Conservation (phyloP, 75 land plant species). For the Larix kaempferi region DNA sequence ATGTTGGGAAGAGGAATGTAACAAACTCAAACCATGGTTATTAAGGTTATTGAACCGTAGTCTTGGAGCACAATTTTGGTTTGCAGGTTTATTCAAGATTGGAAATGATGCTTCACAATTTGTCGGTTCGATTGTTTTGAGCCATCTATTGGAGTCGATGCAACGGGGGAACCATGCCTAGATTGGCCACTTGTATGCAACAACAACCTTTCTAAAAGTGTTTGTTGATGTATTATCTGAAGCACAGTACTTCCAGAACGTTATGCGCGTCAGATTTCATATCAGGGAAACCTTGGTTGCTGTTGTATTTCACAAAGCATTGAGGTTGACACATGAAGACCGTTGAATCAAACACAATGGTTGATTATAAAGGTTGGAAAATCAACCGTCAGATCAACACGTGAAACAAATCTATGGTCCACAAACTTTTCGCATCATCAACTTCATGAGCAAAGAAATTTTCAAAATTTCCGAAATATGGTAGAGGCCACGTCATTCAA, state of each 20-base stretch:
- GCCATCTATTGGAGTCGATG: slow-evolving; percentile 79
- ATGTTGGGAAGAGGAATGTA: slow-evolving; percentile 71
- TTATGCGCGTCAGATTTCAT: slow-evolving; percentile 91
- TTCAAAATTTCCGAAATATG: no score
- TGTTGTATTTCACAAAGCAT: no score
- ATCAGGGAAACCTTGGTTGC: slow-evolving; percentile 78
- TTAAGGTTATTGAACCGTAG: slow-evolving; percentile 66
- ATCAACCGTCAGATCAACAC: no score
- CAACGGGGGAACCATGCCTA: slow-evolving; percentile 81
- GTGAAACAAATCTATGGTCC: no score
- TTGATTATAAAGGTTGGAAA: no score
- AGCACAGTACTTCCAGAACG: slow-evolving; percentile 97
- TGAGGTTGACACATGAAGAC: no score
- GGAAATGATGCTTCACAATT: slow-evolving; percentile 93
- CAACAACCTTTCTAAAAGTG: slow-evolving; percentile 79
- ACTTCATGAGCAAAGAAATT: no score
- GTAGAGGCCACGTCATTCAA: no score
- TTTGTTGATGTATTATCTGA: slow-evolving; percentile 80
- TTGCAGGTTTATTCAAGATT: slow-evolving; percentile 38
- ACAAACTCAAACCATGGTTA: slow-evolving; percentile 86
- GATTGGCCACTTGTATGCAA: slow-evolving; percentile 91
- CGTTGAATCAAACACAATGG: no score
- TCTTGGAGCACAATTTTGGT: slow-evolving; percentile 61
- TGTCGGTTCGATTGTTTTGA: slow-evolving; percentile 81
- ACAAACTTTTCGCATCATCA: no score